phyloP scores from a whole-genome alignment of 2,329 filamentous ascomycete genomes.

The Teratosphaeria viscida region DNA sequence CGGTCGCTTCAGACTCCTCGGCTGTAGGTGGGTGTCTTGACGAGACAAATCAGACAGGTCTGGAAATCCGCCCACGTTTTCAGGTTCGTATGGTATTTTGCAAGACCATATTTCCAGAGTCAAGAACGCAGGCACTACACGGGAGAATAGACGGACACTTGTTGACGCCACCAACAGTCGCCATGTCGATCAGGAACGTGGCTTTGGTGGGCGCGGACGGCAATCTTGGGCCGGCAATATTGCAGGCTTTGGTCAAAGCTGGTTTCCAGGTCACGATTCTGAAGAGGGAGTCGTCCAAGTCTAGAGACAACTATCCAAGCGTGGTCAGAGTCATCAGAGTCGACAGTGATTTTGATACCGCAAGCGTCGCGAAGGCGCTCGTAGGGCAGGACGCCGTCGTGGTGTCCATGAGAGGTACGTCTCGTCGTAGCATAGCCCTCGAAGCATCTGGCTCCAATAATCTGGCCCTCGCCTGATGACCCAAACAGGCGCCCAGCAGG shows the following conservation, averaged over 20 bases:
- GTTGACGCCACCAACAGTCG: neutral
- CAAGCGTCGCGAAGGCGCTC: slow-evolving; percentile 42
- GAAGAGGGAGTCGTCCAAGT: slow-evolving; percentile 38
- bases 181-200: slow-evolving; percentile 31
- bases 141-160: neutral
- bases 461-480: neutral
- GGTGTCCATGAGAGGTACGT: slow-evolving; percentile 32
- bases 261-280: slow-evolving; percentile 47
- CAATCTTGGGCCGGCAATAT: slow-evolving; percentile 33
- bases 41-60: neutral
- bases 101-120: neutral
- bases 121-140: neutral
- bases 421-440: neutral
- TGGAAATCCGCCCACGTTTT: neutral
- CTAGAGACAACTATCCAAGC: slow-evolving; percentile 27
- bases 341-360: slow-evolving; percentile 38
- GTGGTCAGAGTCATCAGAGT: slow-evolving; percentile 33
- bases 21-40: too few species aligned
- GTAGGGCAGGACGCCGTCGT: slow-evolving; percentile 49
- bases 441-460: neutral
- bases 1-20: neutral
- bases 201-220: slow-evolving; percentile 35
- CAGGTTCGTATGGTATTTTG: neutral
- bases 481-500: slow-evolving; percentile 10
- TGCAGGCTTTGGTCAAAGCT: slow-evolving; percentile 31